phyloP scores from a whole-genome alignment of 2,329 filamentous ascomycete species.

The Ophiocordyceps camponoti-floridani region DNA sequence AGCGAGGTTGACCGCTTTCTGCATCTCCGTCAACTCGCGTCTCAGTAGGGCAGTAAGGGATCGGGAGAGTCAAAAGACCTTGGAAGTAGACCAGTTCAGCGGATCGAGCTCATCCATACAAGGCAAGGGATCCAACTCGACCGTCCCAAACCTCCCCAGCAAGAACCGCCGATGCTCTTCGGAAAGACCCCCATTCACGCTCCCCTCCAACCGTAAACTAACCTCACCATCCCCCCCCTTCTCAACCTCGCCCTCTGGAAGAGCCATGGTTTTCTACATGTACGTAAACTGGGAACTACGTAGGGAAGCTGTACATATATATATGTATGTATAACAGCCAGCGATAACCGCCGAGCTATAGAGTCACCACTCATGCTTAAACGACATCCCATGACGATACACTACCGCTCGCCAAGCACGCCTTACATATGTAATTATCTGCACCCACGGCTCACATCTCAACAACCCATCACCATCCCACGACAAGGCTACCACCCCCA shows the following conservation, averaged over 20 bases:
- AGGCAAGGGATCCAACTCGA: slow-evolving; percentile 4
- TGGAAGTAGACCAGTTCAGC: slow-evolving; percentile 4
- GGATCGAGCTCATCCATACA: slow-evolving; percentile 4
- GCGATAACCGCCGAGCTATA: not conserved
- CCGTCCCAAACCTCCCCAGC: slow-evolving; percentile 3
- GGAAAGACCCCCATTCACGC: not conserved
- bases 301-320: not conserved
- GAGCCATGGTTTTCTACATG: not conserved
- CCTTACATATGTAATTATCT: no score
- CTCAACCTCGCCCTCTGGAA: not conserved
- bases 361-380: not conserved
- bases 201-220: not conserved
- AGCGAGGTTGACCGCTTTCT: slow-evolving; percentile 33
- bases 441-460: no score
- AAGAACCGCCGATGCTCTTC: slow-evolving; percentile 3
- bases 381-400: not conserved
- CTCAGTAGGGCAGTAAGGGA: no score
- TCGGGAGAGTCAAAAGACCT: not conserved
- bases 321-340: not conserved
- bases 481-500: no score
- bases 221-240: no score
- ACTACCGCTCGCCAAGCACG: no score
- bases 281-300: no score
- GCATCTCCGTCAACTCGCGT: not conserved
- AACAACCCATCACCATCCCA: no score